Evolutionary conservation across 805 yeast genomes (phyloP).

Genomic region (Pichia phayaonensis): DNA sequence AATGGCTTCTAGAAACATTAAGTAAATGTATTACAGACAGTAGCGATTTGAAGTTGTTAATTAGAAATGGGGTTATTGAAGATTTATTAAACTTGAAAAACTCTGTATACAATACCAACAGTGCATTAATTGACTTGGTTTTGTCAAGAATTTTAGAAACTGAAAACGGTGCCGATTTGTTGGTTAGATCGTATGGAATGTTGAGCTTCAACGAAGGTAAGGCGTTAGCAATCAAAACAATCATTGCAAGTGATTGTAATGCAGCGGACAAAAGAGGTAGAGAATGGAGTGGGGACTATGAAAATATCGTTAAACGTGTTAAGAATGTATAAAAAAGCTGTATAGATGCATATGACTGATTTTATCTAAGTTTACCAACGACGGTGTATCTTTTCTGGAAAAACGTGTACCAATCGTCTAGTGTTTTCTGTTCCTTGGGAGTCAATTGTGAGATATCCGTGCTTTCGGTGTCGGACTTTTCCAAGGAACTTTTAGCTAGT

Average conservation of each 20-base stretch:
- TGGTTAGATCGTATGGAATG: constrained; percentile 52
- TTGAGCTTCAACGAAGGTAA: constrained; percentile 32
- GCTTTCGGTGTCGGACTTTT: constrained; percentile 44
- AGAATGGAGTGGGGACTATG: constrained; percentile 54
- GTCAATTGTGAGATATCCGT: constrained; percentile 47
- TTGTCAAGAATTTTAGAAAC: constrained; percentile 38
- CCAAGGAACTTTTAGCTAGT: constrained; percentile 58
- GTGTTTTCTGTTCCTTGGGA: constrained; percentile 50
- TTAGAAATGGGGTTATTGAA: constrained; percentile 54
- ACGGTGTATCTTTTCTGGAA: constrained; percentile 49
- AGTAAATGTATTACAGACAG: constrained; percentile 38
- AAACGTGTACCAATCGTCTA: constrained; percentile 67
- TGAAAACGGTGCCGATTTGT: constrained; percentile 48
- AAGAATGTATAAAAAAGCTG: not conserved
- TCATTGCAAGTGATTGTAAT: constrained; percentile 29
- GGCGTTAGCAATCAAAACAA: constrained; percentile 30
- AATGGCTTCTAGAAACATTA: constrained; percentile 57
- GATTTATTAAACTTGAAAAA: constrained; percentile 50
- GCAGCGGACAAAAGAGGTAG: constrained; percentile 43
- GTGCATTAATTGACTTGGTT: constrained; percentile 26
- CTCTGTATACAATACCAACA: constrained; percentile 39
- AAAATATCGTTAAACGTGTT: constrained; percentile 38
- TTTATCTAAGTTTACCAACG: constrained; percentile 30
- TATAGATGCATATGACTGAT: not conserved
- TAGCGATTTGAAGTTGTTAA: constrained; percentile 47